Conservation (phyloP, 306 rosid species). For the Cicer chorassanicum region DNA sequence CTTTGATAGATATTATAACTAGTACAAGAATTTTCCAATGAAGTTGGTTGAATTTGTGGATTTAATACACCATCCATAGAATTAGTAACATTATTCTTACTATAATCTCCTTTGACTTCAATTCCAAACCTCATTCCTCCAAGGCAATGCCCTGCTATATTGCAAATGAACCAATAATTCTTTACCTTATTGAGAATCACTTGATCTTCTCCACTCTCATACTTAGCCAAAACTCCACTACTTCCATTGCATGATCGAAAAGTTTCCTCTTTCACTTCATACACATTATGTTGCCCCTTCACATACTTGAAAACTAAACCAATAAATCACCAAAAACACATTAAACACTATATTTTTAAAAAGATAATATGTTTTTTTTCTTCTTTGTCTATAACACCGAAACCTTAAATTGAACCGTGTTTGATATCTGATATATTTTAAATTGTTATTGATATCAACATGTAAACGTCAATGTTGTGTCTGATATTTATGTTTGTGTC, state of each 20-base stretch:
- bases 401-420: no score
- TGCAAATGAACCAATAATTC: conserved; percentile 54
- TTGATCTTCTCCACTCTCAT: conserved; percentile 52
- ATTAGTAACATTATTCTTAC: conserved; percentile 9
- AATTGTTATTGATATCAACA: no score
- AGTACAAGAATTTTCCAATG: conserved; percentile 29
- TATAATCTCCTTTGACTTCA: conserved; percentile 3
- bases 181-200: conserved; percentile 41
- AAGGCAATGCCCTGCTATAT: conserved; percentile 51
- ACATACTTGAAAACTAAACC: conserved; percentile 50
- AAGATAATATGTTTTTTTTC: no score
- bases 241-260: conserved; percentile 47
- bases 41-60: conserved; percentile 43
- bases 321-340: background rate
- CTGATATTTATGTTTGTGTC: no score
- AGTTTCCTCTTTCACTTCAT: conserved; percentile 45
- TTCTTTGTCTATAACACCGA: no score
- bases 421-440: no score
- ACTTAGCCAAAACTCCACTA: conserved; percentile 46
- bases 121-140: conserved; percentile 61
- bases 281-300: conserved; percentile 49
- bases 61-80: conserved; percentile 12
- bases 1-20: background rate
- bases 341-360: background rate
- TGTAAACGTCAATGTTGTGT: no score